Conservation (phyloP, 2,329 filamentous ascomycete genomes). For the Epichloe uncinata region DNA sequence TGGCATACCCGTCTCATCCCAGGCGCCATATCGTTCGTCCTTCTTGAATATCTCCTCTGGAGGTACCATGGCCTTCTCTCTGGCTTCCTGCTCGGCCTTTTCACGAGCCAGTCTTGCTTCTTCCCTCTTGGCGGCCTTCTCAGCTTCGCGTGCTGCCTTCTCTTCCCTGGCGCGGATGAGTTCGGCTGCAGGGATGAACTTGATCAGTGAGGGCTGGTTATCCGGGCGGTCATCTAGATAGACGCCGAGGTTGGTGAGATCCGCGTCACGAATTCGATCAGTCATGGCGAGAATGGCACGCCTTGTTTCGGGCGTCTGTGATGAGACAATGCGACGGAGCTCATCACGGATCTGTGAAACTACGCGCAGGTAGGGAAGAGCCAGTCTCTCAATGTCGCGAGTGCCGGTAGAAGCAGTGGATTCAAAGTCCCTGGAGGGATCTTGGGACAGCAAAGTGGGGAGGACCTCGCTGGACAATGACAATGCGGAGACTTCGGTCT, state of each 20-base stretch:
- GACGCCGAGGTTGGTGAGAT: constrained; percentile 70
- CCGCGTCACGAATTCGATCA: constrained; percentile 66
- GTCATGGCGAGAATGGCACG: constrained; percentile 65
- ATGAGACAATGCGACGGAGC: constrained; percentile 40
- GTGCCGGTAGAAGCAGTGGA: constrained; percentile 30
- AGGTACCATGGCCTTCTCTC: constrained; percentile 42
- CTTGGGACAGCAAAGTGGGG: constrained; percentile 26
- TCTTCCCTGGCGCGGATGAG: constrained; percentile 46
- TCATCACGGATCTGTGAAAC: constrained; percentile 47
- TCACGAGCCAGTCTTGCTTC: constrained; percentile 37
- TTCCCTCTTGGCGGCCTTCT: constrained; percentile 43
- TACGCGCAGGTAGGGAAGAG: constrained; percentile 40
- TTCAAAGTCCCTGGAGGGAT: constrained; percentile 34
- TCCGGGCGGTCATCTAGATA: constrained; percentile 75
- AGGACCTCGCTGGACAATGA: constrained; percentile 36
- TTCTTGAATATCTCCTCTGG: constrained; percentile 43
- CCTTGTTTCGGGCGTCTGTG: constrained; percentile 36
- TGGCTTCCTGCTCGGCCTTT: constrained; percentile 38
- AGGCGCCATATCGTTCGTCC: constrained; percentile 52
- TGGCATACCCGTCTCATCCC: constrained; percentile 74
- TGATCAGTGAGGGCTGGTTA: constrained; percentile 57
- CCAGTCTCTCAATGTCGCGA: constrained; percentile 38
- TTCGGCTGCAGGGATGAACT: constrained; percentile 44
- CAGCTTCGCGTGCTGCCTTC: constrained; percentile 46
- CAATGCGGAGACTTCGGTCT: constrained; percentile 31